Base-by-base conservation (phyloP, 2,329 filamentous ascomycete genomes). In the Ophiostoma sp. region DNA sequence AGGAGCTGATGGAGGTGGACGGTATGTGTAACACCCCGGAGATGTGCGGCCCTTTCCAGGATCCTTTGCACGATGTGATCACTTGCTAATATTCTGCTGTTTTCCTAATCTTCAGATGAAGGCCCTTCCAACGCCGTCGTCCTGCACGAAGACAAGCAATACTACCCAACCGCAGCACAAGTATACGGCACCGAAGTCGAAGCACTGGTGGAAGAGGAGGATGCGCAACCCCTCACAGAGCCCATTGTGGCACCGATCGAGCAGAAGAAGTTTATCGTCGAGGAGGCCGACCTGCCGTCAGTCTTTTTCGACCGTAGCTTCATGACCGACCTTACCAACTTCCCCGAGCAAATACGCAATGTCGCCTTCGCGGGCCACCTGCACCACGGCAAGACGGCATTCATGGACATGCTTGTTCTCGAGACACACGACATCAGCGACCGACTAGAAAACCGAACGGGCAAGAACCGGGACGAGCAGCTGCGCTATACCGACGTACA, bases 61-160 rank as follows among this genome's bases (percentile, higher is more conserved):
- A 27, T 45, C 18, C 64, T 65, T 16, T 65, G 14, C 49, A 12
- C 38, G 5, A 8, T 38, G 1, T 44, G 42, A 14, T 14, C 45
- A 1, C 12, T 68, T 45, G 16, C 52, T 67, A 8, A 47, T 47
- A 8, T n/a, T 18, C 45, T 47, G 36, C 36, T 5, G 27, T 36
- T 12, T 62, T 62, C 12, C 38, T 62, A 6, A 65, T 42, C 47
- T 16, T 4, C 60, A 85, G 87, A 92, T 77, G 89, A 93, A 65
- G 93, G 91, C 14, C 91, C 94, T 3, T 97, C 93, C 5, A 99
- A 98, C 78, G 94, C 95, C 66, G 93, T 99, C n/a, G 86, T 99
- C 69, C 85, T 99, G 63, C 95, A 99, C 80, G 95, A 99, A 83
- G 95, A 99, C 81, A 99, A 99, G 79, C 95, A 98, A 77, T 99